phyloP scores from a whole-genome alignment of 306 rosid species.

The Acacia confusa region DNA sequence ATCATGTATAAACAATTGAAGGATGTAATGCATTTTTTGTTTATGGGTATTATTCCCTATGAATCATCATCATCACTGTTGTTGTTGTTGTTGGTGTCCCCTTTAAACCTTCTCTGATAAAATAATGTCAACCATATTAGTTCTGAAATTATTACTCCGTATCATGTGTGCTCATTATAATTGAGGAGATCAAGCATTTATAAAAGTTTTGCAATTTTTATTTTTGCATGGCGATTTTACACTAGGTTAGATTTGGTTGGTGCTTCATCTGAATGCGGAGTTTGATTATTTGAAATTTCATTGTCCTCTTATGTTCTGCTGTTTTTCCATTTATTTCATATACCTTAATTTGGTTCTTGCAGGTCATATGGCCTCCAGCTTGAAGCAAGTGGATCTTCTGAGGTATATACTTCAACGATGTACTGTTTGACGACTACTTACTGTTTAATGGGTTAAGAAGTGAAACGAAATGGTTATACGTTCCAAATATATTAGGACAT shows the following conservation, averaged over 20 bases:
- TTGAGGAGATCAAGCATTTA: conserved; percentile 12
- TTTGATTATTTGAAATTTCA: conserved; percentile 17
- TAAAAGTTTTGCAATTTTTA: conserved; percentile 11
- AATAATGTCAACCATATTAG: conserved; percentile 7
- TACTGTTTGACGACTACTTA: conserved; percentile 37
- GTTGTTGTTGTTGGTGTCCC: neutral
- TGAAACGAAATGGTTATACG: conserved; percentile 82
- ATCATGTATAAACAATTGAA: neutral
- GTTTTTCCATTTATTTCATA: conserved; percentile 12
- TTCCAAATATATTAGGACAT: conserved; percentile 67
- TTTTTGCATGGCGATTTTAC: neutral
- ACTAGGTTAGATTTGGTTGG: neutral
- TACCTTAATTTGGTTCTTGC: conserved; percentile 33
- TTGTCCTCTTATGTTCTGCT: neutral
- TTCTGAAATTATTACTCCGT: conserved; percentile 15
- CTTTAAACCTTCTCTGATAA: neutral
- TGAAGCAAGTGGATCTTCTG: conserved; percentile 51
- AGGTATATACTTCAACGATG: conserved; percentile 40
- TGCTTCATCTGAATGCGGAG: neutral
- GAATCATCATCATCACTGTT: neutral
- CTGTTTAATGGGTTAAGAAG: conserved; percentile 70
- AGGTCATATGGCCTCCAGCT: conserved; percentile 80
- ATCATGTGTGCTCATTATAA: conserved; percentile 20
- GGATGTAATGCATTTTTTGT: neutral
- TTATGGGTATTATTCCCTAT: too few relatives aligned